Conservation (phyloP, 2,329 filamentous ascomycete species). For the Blumeria graminis region DNA sequence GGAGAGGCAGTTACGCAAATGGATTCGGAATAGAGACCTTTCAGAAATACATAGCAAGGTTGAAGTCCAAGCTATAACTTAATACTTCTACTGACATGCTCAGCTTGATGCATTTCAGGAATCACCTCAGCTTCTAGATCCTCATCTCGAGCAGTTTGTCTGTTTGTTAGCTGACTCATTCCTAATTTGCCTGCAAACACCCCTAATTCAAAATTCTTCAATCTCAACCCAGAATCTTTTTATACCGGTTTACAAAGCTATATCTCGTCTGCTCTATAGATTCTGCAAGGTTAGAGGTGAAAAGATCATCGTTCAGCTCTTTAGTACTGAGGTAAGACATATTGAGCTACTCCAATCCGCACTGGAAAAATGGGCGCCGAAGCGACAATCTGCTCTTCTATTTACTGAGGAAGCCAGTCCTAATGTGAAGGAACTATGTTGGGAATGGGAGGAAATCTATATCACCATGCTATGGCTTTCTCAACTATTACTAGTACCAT, state of each 20-base stretch:
- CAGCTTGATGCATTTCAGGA: conserved; percentile 76
- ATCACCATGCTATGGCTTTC: conserved; percentile 72
- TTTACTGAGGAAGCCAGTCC: background rate
- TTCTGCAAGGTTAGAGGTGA: conserved; percentile 88
- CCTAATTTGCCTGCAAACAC: conserved; percentile 35
- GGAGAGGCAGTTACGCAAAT: conserved; percentile 20
- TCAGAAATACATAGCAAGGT: conserved; percentile 24
- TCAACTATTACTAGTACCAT: conserved; percentile 62
- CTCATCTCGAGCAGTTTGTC: conserved; percentile 52
- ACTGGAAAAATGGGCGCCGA: conserved; percentile 29
- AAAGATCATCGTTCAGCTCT: conserved; percentile 74
- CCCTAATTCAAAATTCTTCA: conserved; percentile 18
- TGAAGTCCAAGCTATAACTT: conserved; percentile 1
- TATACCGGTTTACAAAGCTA: conserved; percentile 26
- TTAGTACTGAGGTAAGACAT: conserved; percentile 72
- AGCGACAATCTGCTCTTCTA: background rate
- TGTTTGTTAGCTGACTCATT: conserved; percentile 54
- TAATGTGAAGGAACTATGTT: conserved; percentile 9
- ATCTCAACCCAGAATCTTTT: conserved; percentile 8
- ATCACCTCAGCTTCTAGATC: conserved; percentile 77
- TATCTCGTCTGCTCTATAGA: conserved; percentile 61
- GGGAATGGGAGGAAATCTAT: conserved; percentile 76
- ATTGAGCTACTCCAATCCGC: conserved; percentile 58
- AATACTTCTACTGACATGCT: conserved; percentile 2
- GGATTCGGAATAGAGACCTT: conserved; percentile 26